Percentiles rank a stretch among this genome's conserved stretches.
These are phyloP conservation scores for Suillus subluteus DNA, from an alignment of 768 basidiomycete genomes.

Conservation along the genomic window DNA sequence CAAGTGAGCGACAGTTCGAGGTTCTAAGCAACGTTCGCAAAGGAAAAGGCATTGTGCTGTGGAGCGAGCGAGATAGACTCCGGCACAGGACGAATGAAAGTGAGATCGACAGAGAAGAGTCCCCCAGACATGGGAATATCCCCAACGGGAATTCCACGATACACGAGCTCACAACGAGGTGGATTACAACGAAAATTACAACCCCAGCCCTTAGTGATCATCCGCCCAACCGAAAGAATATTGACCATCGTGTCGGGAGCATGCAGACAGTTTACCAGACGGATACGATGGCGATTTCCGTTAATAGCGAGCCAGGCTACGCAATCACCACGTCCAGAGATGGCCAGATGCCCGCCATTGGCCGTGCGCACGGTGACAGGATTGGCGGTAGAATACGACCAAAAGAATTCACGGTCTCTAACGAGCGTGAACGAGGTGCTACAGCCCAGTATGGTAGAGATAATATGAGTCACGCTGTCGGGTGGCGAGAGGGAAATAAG, in stretches of 20 bases:
- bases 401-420: background rate
- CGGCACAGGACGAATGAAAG: background rate
- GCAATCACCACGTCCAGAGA: slow-evolving; percentile 1
- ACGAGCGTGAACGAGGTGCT: background rate
- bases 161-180: background rate
- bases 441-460: background rate
- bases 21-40: background rate
- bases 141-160: background rate
- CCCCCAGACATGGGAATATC: background rate
- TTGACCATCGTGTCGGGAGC: slow-evolving; percentile 4
- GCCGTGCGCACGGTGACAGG: background rate
- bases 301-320: slow-evolving; percentile 1
- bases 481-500: background rate
- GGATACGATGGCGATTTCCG: background rate
- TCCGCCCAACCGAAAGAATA: background rate
- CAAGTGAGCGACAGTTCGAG: slow-evolving; percentile 1
- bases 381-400: background rate
- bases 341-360: background rate
- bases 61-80: background rate
- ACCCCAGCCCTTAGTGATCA: slow-evolving; percentile 2
- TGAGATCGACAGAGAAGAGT: background rate
- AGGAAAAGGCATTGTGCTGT: background rate
- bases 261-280: background rate
- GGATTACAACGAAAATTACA: background rate
- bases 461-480: background rate